These are phyloP conservation scores for Magnolia kwangsiensis DNA, from an alignment of 164 flowering plant species.

Conservation along the genomic window DNA sequence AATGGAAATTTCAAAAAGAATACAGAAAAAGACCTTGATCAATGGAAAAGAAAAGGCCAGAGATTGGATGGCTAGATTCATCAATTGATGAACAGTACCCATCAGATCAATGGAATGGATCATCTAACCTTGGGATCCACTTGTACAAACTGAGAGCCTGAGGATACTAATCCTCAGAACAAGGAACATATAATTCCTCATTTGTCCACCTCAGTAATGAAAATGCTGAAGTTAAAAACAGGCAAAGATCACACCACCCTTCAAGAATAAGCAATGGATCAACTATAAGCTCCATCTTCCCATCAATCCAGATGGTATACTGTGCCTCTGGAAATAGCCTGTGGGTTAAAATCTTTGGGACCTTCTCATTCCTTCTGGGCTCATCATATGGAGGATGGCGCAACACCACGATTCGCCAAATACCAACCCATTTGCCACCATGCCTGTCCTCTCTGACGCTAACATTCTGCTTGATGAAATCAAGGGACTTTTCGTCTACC, in stretches of 20 bases:
- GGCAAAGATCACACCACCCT: constrained; percentile 37
- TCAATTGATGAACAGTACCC: too few species aligned
- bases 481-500: constrained; percentile 77
- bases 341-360: constrained; percentile 92
- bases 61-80: too few species aligned
- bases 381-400: constrained; percentile 89
- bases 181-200: too few species aligned
- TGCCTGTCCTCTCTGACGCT: constrained; percentile 56
- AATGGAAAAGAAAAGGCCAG: too few species aligned
- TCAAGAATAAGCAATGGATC: constrained; percentile 90
- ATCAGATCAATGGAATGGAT: too few species aligned
- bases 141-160: not conserved
- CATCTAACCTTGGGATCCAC: not conserved
- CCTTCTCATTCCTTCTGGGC: constrained; percentile 95
- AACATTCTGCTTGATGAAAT: constrained; percentile 63
- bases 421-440: constrained; percentile 88
- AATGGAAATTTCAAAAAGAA: too few species aligned
- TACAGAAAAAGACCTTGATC: too few species aligned
- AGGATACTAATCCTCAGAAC: too few species aligned
- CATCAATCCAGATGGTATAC: constrained; percentile 99
- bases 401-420: constrained; percentile 81
- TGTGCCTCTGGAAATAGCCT: constrained; percentile 85
- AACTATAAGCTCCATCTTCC: constrained; percentile 95
- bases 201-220: too few species aligned
- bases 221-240: too few species aligned